A percentile compares a stretch with the other conserved stretches of the same genome.
These are phyloP conservation scores for Acmispon strigosus DNA, from an alignment of 306 rosid species.

Conservation along the genomic window DNA sequence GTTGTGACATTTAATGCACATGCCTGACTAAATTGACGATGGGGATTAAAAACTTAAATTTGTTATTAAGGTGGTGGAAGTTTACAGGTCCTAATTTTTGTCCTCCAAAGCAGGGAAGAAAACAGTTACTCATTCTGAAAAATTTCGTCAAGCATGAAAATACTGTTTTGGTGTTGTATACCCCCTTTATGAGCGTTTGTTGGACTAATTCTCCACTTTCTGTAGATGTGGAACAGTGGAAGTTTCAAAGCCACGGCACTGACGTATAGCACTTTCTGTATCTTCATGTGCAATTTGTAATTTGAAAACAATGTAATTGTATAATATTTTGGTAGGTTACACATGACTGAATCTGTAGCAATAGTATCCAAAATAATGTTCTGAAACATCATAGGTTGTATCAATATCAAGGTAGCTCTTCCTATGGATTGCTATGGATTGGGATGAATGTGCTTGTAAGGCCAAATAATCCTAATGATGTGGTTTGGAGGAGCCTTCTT, in stretches of 20 bases:
- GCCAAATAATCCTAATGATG: slow-evolving; percentile 53
- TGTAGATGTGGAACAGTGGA: not conserved
- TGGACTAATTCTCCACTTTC: not conserved
- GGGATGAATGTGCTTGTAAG: no score
- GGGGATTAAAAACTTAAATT: not conserved
- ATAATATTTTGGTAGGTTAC: not conserved
- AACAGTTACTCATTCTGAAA: not conserved
- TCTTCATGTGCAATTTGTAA: slow-evolving; percentile 9
- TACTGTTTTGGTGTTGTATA: slow-evolving; percentile 5
- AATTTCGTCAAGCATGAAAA: not conserved
- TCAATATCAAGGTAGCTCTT: no score
- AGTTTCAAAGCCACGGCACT: not conserved
- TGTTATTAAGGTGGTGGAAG: not conserved
- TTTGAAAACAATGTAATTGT: not conserved
- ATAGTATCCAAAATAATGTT: not conserved
- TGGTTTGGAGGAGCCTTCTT: slow-evolving; percentile 78
- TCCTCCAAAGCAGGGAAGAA: not conserved
- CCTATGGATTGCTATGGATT: no score
- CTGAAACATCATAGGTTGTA: not conserved
- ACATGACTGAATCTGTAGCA: not conserved
- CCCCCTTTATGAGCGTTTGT: not conserved
- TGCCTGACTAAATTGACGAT: not conserved
- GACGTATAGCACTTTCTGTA: not conserved
- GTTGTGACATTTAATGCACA: not conserved
- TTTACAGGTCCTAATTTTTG: not conserved